Conservation (phyloP, 2,329 filamentous ascomycete species). For the Fusarium tuaranense region DNA sequence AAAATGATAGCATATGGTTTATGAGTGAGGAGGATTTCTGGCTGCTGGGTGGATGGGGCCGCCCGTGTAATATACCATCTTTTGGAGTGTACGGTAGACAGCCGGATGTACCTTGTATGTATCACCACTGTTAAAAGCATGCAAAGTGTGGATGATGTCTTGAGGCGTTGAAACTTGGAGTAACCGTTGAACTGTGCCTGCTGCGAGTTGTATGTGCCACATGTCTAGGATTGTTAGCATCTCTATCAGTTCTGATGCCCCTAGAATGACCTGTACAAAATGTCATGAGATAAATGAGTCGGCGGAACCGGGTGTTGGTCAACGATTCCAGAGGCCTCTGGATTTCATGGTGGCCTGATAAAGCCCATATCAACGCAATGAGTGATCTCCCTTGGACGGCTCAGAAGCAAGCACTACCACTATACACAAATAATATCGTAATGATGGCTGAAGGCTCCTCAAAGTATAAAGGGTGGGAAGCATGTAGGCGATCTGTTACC, state of each 20-base stretch:
- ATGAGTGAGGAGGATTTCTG: conserved; percentile 25
- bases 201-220: not conserved
- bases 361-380: not conserved
- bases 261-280: not conserved
- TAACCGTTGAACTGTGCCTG: not conserved
- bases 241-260: not conserved
- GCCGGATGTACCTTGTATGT: conserved; percentile 46
- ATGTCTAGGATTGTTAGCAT: not conserved
- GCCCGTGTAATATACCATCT: conserved; percentile 49
- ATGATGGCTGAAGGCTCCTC: not conserved
- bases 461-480: not conserved
- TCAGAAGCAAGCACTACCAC: too few relatives aligned
- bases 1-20: conserved; percentile 4
- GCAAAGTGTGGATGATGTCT: conserved; percentile 15
- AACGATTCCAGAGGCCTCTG: not conserved
- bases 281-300: not conserved
- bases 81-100: conserved; percentile 47
- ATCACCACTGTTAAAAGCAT: conserved; percentile 45
- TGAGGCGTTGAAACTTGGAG: not conserved
- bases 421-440: not conserved
- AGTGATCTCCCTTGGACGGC: not conserved
- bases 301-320: not conserved
- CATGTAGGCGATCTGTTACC: not conserved
- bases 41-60: conserved; percentile 33
- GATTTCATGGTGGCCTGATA: not conserved